Conservation (phyloP, 352 stramenopile genomes). For the Globisporangium rhizosaccharum region DNA sequence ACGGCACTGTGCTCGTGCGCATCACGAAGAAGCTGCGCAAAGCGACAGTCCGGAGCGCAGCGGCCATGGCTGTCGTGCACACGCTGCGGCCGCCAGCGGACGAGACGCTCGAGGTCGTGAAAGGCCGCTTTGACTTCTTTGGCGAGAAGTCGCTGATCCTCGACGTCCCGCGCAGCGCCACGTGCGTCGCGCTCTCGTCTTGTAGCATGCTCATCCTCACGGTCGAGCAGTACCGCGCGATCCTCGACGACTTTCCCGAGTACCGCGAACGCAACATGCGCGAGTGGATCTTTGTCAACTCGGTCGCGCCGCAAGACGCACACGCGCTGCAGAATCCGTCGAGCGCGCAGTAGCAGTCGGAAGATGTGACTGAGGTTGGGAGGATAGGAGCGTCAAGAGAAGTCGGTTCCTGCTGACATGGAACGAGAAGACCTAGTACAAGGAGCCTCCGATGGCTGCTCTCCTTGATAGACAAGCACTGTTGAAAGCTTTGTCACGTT, state of each 20-base stretch:
- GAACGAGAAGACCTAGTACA: no score
- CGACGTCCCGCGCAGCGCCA: slow-evolving; percentile 34
- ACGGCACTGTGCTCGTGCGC: slow-evolving; percentile 29
- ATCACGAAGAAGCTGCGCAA: slow-evolving; percentile 13
- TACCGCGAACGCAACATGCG: slow-evolving; percentile 42
- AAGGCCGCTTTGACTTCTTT: slow-evolving; percentile 37
- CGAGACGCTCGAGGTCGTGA: slow-evolving; percentile 29
- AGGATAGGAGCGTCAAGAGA: no score
- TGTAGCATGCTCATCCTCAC: slow-evolving; percentile 43
- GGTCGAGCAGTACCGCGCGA: slow-evolving; percentile 33
- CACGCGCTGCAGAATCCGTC: background rate
- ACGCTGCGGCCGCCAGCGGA: background rate
- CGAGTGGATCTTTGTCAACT: slow-evolving; percentile 34
- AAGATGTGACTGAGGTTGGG: no score
- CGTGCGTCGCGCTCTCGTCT: slow-evolving; percentile 31
- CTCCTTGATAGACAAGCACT: no score
- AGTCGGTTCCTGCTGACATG: no score
- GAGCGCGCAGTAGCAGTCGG: no score
- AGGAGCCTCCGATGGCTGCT: no score
- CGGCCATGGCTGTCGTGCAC: background rate
- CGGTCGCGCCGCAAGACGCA: background rate
- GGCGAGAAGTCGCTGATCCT: slow-evolving; percentile 44
- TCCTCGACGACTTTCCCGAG: slow-evolving; percentile 40
- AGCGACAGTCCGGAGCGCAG: background rate
- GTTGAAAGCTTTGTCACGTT: no score